Percentiles rank a stretch among this genome's conserved stretches.
Evolutionary conservation across 2,329 filamentous ascomycete species (phyloP).

Genomic region (Xylaria sp.): DNA sequence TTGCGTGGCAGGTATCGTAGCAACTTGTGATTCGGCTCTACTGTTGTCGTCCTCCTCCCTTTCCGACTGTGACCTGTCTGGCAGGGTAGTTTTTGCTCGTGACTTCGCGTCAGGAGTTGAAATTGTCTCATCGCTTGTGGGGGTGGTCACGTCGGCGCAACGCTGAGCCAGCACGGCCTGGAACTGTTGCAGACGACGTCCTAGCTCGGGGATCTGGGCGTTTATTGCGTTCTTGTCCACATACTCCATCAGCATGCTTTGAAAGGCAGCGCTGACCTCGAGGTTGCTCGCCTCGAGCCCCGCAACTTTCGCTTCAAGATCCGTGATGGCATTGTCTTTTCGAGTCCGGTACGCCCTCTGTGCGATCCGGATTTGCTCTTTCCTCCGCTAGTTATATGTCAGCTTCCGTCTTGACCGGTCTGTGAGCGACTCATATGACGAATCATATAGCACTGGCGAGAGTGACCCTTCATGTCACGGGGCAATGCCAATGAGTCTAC

Average conservation of each 20-base stretch:
- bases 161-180: slow-evolving; percentile 65
- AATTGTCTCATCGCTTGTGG: slow-evolving; percentile 44
- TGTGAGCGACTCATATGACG: not conserved
- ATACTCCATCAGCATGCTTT: slow-evolving; percentile 70
- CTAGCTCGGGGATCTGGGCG: slow-evolving; percentile 66
- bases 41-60: not conserved
- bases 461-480: not conserved
- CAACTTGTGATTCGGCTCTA: not conserved
- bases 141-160: slow-evolving; percentile 54
- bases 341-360: slow-evolving; percentile 86
- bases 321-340: slow-evolving; percentile 83
- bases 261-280: slow-evolving; percentile 78
- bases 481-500: slow-evolving; percentile 13
- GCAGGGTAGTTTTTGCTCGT: not conserved
- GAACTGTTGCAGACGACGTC: slow-evolving; percentile 69
- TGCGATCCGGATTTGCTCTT: slow-evolving; percentile 87
- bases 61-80: not conserved
- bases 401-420: slow-evolving; percentile 24
- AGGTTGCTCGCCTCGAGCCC: slow-evolving; percentile 76
- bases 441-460: not conserved
- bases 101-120: slow-evolving; percentile 29
- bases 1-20: not conserved
- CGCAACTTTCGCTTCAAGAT: slow-evolving; percentile 75
- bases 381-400: slow-evolving; percentile 69
- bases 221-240: slow-evolving; percentile 68